A percentile compares a stretch with the other conserved stretches of the same genome.
phyloP scores from a whole-genome alignment of 805 yeast genomes.

The Candida jianshihensis region DNA sequence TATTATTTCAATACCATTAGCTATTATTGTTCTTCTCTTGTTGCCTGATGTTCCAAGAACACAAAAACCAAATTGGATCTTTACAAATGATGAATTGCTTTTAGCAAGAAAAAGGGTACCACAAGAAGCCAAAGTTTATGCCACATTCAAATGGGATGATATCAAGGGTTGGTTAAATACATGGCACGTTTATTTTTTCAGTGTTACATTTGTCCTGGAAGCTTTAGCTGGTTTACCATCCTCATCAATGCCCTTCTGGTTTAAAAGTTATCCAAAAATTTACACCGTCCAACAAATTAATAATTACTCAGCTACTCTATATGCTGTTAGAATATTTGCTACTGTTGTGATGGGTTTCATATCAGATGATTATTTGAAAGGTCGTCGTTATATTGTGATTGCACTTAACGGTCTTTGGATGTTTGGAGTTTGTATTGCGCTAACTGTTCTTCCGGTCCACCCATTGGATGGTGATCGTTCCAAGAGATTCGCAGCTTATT shows the following conservation, averaged over 20 bases:
- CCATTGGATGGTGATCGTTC: slow-evolving; percentile 5
- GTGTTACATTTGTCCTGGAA: slow-evolving; percentile 1
- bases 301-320: slow-evolving; percentile 2
- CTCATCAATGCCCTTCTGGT: slow-evolving; percentile 4
- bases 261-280: slow-evolving; percentile 4
- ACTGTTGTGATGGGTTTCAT: slow-evolving; percentile 6
- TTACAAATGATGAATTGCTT: slow-evolving; percentile 3
- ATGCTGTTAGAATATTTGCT: slow-evolving; percentile 4
- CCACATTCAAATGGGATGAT: not conserved
- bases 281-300: slow-evolving; percentile 7
- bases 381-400: slow-evolving; percentile 6
- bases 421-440: slow-evolving; percentile 4
- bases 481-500: slow-evolving; percentile 6
- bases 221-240: slow-evolving; percentile 3
- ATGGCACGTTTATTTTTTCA: slow-evolving; percentile 7
- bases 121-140: slow-evolving; percentile 3
- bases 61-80: slow-evolving; percentile 25
- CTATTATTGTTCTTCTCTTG: not conserved
- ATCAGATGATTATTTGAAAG: slow-evolving; percentile 9
- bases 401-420: slow-evolving; percentile 1
- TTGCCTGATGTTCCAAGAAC: slow-evolving; percentile 15
- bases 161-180: slow-evolving; percentile 3
- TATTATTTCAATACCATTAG: slow-evolving; percentile 10
- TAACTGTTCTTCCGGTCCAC: slow-evolving; percentile 5
- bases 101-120: slow-evolving; percentile 4